These are phyloP conservation scores for Sanguinoderma infundibulare DNA, from an alignment of 1,284 basidiomycete genomes.

Conservation along the genomic window DNA sequence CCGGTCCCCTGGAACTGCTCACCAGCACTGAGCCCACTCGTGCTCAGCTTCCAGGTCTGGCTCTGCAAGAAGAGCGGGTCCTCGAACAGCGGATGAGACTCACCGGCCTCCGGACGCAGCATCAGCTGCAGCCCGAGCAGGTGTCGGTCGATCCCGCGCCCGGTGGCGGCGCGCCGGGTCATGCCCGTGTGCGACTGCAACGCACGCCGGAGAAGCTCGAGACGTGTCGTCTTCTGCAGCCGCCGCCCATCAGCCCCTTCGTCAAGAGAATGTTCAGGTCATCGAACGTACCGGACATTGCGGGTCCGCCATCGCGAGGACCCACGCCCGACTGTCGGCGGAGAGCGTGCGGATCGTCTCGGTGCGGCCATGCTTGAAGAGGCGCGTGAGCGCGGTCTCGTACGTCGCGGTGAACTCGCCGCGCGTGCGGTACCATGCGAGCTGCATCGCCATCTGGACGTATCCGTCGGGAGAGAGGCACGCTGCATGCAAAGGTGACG, in stretches of 20 bases:
- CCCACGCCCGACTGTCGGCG: conserved; percentile 79
- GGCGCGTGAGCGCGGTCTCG: conserved; percentile 92
- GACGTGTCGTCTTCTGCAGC: conserved; percentile 21
- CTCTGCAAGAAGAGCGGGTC: conserved; percentile 82
- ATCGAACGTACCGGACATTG: conserved; percentile 50
- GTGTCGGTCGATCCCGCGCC: conserved; percentile 91
- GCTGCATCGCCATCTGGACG: conserved; percentile 92
- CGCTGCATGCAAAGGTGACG: too few species aligned
- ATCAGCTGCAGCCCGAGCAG: conserved; percentile 84
- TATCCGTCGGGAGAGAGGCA: conserved; percentile 88
- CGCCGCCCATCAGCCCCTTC: too few species aligned
- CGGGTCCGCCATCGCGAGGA: conserved; percentile 75
- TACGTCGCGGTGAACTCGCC: conserved; percentile 89
- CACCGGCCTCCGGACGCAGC: conserved; percentile 48
- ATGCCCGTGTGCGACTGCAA: conserved; percentile 76
- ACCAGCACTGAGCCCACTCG: conserved; percentile 89
- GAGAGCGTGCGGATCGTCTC: conserved; percentile 90
- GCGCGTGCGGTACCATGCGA: conserved; percentile 88
- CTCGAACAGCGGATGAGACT: conserved; percentile 64
- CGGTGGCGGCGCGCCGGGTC: conserved; percentile 82
- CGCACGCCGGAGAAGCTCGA: conserved; percentile 66
- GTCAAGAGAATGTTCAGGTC: too few species aligned
- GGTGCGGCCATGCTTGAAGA: conserved; percentile 90
- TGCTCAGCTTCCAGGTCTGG: conserved; percentile 90
- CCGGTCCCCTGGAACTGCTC: conserved; percentile 91